phyloP scores from a whole-genome alignment of 2,329 filamentous ascomycete genomes.

The Exserohilum rostratum region DNA sequence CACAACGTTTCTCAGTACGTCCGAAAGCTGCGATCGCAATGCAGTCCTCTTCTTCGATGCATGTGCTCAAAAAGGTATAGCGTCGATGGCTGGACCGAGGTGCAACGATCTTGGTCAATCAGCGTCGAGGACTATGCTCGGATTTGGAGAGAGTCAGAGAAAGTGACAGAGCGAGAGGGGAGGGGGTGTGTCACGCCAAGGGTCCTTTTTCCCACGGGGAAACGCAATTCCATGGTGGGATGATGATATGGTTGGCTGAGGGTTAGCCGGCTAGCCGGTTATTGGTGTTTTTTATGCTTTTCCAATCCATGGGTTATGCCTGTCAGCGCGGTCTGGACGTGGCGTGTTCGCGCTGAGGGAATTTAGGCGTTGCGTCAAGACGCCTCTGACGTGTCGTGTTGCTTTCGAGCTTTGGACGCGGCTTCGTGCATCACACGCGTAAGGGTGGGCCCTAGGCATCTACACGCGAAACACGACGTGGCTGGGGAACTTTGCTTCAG shows the following conservation, averaged over 20 bases:
- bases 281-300: neutral
- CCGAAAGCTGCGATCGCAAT: slow-evolving; percentile 8
- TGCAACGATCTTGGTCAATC: neutral
- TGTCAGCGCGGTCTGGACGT: slow-evolving; percentile 9
- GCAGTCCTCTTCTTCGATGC: neutral
- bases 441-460: neutral
- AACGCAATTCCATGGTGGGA: neutral
- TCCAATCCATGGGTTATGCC: neutral
- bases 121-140: no score
- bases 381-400: slow-evolving; percentile 15
- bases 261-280: no score
- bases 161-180: neutral
- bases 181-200: no score
- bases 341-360: slow-evolving; percentile 8
- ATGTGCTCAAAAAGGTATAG: slow-evolving; percentile 6
- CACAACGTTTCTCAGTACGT: no score
- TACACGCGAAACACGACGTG: slow-evolving; percentile 4
- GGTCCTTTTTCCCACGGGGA: no score
- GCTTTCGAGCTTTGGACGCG: neutral
- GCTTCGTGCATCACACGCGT: neutral
- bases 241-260: no score
- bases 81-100: slow-evolving; percentile 10
- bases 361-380: slow-evolving; percentile 6
- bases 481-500: neutral
- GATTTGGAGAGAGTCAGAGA: neutral